Conservation (phyloP, 495 filamentous ascomycete species). For the Hypoxylon fuscum region DNA sequence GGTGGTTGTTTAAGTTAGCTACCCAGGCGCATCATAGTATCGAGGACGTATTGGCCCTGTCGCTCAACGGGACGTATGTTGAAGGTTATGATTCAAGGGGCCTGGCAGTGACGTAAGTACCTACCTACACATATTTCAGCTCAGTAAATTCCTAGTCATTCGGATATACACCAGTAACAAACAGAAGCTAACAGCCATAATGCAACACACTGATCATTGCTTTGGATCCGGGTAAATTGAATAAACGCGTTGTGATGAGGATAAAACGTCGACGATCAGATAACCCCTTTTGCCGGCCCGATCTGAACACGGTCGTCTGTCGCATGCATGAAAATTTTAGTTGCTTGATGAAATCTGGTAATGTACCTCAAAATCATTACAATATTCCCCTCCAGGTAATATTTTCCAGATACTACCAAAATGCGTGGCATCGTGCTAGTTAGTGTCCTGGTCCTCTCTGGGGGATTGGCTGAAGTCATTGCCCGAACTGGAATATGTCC, state of each 20-base stretch:
- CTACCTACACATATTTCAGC: no score
- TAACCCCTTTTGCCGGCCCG: no score
- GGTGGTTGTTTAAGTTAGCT: no score
- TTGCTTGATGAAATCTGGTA: background rate
- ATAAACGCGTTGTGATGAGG: background rate
- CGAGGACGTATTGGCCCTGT: no score
- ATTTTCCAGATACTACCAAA: background rate
- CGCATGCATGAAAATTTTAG: background rate
- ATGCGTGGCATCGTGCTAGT: conserved; percentile 8
- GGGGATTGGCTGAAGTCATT: background rate
- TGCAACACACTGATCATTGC: background rate
- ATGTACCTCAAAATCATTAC: background rate
- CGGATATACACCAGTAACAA: background rate
- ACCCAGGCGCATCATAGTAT: no score
- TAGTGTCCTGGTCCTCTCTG: conserved; percentile 5
- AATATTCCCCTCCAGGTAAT: background rate
- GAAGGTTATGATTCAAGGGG: no score
- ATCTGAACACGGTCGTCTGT: conserved; percentile 6
- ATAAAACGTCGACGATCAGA: background rate
- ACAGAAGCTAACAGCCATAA: background rate
- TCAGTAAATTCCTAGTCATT: background rate
- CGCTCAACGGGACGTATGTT: no score
- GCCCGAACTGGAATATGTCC: conserved; percentile 5
- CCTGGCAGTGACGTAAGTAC: no score
- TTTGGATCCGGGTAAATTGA: conserved; percentile 1